These are phyloP conservation scores for Sporothrix schenckii DNA, from an alignment of 2,329 filamentous ascomycete species.

Conservation along the genomic window DNA sequence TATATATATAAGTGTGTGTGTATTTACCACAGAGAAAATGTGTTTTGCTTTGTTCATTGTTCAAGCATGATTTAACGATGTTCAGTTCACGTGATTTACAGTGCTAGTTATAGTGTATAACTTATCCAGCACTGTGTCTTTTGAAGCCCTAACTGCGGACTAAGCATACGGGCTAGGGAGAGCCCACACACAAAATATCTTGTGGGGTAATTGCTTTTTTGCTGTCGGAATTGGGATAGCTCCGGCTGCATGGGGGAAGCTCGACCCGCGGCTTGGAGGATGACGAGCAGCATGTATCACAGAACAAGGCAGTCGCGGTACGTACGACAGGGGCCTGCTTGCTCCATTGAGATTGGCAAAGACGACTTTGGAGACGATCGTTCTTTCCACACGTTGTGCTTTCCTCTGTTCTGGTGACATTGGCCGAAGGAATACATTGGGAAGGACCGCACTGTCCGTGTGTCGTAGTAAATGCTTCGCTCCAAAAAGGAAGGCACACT, in stretches of 20 bases:
- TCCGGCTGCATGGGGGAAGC: constrained; percentile 27
- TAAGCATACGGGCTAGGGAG: constrained; percentile 9
- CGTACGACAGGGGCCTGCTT: background rate
- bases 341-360: background rate
- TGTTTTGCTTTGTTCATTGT: background rate
- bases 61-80: no score
- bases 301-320: constrained; percentile 13
- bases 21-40: no score
- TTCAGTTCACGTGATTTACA: constrained; percentile 8
- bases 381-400: constrained; percentile 9
- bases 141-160: constrained; percentile 28
- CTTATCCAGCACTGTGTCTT: background rate
- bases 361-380: constrained; percentile 1
- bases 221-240: constrained; percentile 28
- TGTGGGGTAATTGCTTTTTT: constrained; percentile 26
- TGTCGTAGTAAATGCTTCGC: background rate
- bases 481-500: background rate
- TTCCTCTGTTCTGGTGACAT: background rate
- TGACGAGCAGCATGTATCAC: constrained; percentile 13
- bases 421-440: background rate
- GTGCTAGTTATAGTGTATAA: background rate
- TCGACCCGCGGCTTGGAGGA: constrained; percentile 9
- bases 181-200: constrained; percentile 31
- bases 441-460: background rate
- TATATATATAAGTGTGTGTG: no score